A percentile compares a stretch with the other conserved stretches of the same genome.
These are phyloP conservation scores for Aegilops tauschii DNA, from an alignment of 176 grass and related monocot genomes.

Conservation along the genomic window DNA sequence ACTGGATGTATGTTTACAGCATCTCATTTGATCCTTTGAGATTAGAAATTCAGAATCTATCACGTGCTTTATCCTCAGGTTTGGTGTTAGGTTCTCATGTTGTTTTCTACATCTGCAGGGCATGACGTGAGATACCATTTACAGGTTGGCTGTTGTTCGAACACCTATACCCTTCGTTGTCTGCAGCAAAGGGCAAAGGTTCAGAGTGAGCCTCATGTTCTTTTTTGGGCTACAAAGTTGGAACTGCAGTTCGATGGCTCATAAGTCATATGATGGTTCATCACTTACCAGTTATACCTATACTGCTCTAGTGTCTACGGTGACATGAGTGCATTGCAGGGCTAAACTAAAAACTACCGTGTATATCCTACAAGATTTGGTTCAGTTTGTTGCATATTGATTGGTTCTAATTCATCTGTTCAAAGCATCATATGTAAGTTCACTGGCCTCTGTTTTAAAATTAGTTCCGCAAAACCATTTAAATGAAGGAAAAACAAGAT, in stretches of 20 bases:
- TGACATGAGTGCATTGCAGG: background rate
- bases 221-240: background rate
- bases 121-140: background rate
- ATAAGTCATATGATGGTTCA: background rate
- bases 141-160: background rate
- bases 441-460: background rate
- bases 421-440: background rate
- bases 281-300: background rate
- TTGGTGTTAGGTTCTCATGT: conserved; percentile 8
- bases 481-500: background rate
- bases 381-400: background rate
- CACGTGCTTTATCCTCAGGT: conserved; percentile 13
- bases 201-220: background rate
- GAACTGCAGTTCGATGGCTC: background rate
- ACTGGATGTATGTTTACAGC: background rate
- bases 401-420: background rate
- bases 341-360: background rate
- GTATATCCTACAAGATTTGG: background rate
- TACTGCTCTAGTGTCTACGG: background rate
- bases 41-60: conserved; percentile 4
- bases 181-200: background rate
- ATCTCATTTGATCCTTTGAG: background rate
- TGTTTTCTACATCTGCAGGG: conserved; percentile 17
- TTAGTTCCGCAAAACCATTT: background rate
- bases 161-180: background rate